phyloP scores from a whole-genome alignment of 306 rosid species.

The Ziziphus jujuba region DNA sequence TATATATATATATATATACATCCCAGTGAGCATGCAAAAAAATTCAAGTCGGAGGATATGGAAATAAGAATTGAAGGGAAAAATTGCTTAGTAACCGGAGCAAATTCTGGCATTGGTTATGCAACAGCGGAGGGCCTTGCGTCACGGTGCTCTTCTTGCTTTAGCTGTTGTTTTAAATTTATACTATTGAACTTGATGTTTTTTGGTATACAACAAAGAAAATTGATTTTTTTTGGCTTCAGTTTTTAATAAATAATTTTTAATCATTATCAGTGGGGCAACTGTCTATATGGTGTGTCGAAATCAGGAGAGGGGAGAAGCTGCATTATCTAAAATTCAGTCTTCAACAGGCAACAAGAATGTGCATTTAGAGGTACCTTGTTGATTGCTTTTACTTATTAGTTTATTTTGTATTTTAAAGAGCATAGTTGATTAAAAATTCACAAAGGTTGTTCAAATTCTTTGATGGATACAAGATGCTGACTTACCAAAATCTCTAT shows the following conservation, averaged over 20 bases:
- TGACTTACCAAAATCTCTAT: background rate
- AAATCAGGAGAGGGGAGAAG: slow-evolving; percentile 85
- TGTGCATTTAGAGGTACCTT: slow-evolving; percentile 74
- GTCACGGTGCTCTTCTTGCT: slow-evolving; percentile 52
- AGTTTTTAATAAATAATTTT: too few species aligned
- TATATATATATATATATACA: background rate
- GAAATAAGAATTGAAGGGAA: slow-evolving; percentile 58
- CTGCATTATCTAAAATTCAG: slow-evolving; percentile 72
- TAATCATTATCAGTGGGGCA: slow-evolving; percentile 59
- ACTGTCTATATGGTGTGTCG: slow-evolving; percentile 83
- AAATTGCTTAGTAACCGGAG: slow-evolving; percentile 91
- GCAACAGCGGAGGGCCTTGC: slow-evolving; percentile 92
- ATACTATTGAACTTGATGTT: background rate
- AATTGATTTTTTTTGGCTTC: background rate
- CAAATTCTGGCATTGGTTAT: slow-evolving; percentile 92
- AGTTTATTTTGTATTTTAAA: background rate
- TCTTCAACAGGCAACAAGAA: slow-evolving; percentile 70
- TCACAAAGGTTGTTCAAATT: background rate
- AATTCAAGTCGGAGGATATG: slow-evolving; percentile 70
- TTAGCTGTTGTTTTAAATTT: slow-evolving; percentile 1
- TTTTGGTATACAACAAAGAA: background rate
- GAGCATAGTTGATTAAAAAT: background rate
- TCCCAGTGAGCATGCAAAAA: slow-evolving; percentile 73
- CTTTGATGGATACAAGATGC: background rate
- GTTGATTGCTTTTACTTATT: background rate